Evolutionary conservation across 2,329 filamentous ascomycete genomes (phyloP), one percentile per base, ranked within the genome.

Genomic region (Fusarium austroafricanum): DNA sequence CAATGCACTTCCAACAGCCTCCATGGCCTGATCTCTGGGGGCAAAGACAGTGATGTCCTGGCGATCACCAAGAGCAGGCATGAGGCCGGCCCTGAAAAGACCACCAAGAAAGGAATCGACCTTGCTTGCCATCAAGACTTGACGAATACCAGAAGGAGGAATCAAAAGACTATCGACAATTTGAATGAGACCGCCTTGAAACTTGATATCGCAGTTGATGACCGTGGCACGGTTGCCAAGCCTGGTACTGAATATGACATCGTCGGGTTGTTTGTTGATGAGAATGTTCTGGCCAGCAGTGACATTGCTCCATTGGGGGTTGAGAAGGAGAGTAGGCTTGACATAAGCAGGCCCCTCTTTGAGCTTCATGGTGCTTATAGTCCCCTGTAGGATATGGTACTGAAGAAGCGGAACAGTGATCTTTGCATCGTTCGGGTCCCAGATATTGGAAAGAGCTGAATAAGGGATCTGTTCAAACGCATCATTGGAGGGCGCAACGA

Each of bases 1-100:
- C 12, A 88, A 73, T 26, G 83, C 79, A 49, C 82, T 86, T 56
- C 84, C 87, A 42, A 91, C 86, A 26, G 79, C 76, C 33, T 83
- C 79, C 79, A 91, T 88, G 14, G 88, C 88, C 3, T 79, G 79
- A 74, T 90, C 88, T 73, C 79, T 83, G 3, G 90, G 89, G 1
- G 85, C 88, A 67, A 92, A 91, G 64, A 92, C 81, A 55, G 90
- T 92, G 38, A 91, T 67, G 71, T 77, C 76, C 38, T 77, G 73
- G 10, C 78, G 73, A 14, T 76, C 73, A 61, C 84, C 79, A 49
- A 89, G 73, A 18, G 79, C 76, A 4, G 77, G 77, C 73, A 81
- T 76, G 18, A 80, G 59, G 2, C 73, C 56, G 10, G 73, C 66
- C 17, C 74, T 73, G 57, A 79, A 78, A 9, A 79, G 71, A 10